Evolutionary conservation across 306 rosid genomes (phyloP).

Genomic region (Cucurbita maxima): DNA sequence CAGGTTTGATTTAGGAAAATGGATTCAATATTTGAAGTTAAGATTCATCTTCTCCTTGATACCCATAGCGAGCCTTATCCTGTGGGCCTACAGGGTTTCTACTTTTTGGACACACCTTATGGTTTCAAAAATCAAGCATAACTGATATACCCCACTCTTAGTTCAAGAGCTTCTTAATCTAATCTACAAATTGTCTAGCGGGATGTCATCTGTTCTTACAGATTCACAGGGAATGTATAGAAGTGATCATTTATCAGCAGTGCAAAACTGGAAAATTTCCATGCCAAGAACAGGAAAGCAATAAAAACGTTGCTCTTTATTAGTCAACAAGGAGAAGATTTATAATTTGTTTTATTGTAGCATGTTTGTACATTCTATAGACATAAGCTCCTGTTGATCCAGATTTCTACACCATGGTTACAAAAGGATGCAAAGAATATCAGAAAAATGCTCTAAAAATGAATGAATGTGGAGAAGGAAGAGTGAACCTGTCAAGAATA

Average conservation of each 20-base stretch:
- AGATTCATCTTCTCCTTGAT: not conserved
- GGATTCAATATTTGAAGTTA: not conserved
- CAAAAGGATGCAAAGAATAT: not conserved
- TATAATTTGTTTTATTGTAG: not conserved
- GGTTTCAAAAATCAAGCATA: not conserved
- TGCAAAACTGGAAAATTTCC: too few relatives aligned
- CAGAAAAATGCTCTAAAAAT: not conserved
- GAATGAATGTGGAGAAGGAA: not conserved
- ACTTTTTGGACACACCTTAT: too few relatives aligned
- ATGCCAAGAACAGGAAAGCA: too few relatives aligned
- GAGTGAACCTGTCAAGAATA: not conserved
- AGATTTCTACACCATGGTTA: not conserved
- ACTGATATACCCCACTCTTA: not conserved
- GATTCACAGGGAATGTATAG: too few relatives aligned
- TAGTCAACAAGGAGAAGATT: not conserved
- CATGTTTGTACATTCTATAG: not conserved
- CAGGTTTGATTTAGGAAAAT: not conserved
- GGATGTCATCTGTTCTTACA: too few relatives aligned
- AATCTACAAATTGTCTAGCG: too few relatives aligned
- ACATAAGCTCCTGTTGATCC: not conserved
- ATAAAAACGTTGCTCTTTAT: too few relatives aligned
- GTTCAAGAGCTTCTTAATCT: not conserved
- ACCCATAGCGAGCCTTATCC: too few relatives aligned
- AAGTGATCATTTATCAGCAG: too few relatives aligned
- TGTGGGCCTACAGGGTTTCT: not conserved